phyloP scores from a whole-genome alignment of 192 early-diverging fungal species.

The Rhizoclosmatium sp. region DNA sequence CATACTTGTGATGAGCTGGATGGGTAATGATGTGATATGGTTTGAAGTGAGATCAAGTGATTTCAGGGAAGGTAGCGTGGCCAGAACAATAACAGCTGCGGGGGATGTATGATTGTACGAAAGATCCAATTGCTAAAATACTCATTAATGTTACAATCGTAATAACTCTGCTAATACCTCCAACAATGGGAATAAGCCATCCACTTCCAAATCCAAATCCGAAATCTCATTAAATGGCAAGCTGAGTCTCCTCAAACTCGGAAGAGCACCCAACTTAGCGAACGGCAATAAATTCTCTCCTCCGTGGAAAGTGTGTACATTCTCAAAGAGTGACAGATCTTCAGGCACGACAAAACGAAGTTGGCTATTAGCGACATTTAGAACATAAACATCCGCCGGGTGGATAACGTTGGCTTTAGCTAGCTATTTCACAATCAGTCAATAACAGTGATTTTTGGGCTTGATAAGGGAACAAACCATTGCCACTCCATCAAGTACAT shows the following conservation, averaged over 20 bases:
- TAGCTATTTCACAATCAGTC: conserved; percentile 39
- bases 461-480: conserved; percentile 14
- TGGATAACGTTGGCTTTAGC: conserved; percentile 55
- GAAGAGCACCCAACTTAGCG: conserved; percentile 54
- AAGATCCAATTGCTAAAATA: conserved; percentile 54
- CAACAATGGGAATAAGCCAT: conserved; percentile 51
- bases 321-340: conserved; percentile 60
- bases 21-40: conserved; percentile 47
- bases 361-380: conserved; percentile 48
- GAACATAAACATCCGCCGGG: conserved; percentile 55
- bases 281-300: conserved; percentile 60
- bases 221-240: conserved; percentile 60
- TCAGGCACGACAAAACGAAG: conserved; percentile 61
- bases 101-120: conserved; percentile 56
- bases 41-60: conserved; percentile 56
- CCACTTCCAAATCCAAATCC: conserved; percentile 63
- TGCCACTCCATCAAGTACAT: conserved; percentile 19
- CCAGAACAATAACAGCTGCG: conserved; percentile 56
- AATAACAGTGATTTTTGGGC: neutral
- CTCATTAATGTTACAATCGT: neutral
- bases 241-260: conserved; percentile 45
- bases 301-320: conserved; percentile 53
- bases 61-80: conserved; percentile 52
- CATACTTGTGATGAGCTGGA: conserved; percentile 34
- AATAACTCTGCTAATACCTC: conserved; percentile 37